Percentiles rank a stretch among this genome's conserved stretches.
Evolutionary conservation across 768 basidiomycete species (phyloP).

Genomic region (Boletellus emodensis): DNA sequence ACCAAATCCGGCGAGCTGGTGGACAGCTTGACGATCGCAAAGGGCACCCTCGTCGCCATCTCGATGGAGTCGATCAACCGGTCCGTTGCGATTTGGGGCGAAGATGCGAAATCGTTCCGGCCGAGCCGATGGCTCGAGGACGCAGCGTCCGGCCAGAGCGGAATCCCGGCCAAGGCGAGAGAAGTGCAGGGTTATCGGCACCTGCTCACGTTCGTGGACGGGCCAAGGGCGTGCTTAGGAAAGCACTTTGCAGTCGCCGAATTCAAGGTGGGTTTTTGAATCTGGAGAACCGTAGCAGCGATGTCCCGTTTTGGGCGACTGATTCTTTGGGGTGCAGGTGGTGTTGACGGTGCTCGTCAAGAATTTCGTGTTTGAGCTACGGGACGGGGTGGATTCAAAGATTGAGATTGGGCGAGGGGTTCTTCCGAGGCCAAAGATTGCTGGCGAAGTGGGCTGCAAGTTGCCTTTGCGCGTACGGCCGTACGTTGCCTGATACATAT

Average conservation of each 20-base stretch:
- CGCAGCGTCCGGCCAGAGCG: not conserved
- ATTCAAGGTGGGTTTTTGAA: too few relatives aligned
- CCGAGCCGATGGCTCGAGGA: slow-evolving; percentile 50
- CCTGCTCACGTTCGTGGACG: slow-evolving; percentile 32
- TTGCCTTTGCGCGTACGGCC: slow-evolving; percentile 20
- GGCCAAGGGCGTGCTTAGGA: too few relatives aligned
- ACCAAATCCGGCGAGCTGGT: slow-evolving; percentile 38
- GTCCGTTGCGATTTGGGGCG: slow-evolving; percentile 55
- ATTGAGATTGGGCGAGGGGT: slow-evolving; percentile 4
- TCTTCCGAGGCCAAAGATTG: slow-evolving; percentile 7
- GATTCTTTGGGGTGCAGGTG: slow-evolving; percentile 26
- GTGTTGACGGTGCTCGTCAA: slow-evolving; percentile 39
- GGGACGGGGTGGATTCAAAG: slow-evolving; percentile 33
- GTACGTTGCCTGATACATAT: not conserved
- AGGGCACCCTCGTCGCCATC: slow-evolving; percentile 42
- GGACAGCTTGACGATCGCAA: slow-evolving; percentile 40
- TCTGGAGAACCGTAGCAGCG: too few relatives aligned
- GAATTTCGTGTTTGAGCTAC: slow-evolving; percentile 34
- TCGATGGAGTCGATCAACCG: slow-evolving; percentile 48
- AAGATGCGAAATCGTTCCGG: slow-evolving; percentile 51
- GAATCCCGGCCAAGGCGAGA: slow-evolving; percentile 28
- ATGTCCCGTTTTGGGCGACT: too few relatives aligned
- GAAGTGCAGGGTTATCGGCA: slow-evolving; percentile 48
- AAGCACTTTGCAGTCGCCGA: not conserved
- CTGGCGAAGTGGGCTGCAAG: slow-evolving; percentile 19